Conservation (phyloP, 352 stramenopile genomes). For the Paralagenidium karlingii region DNA sequence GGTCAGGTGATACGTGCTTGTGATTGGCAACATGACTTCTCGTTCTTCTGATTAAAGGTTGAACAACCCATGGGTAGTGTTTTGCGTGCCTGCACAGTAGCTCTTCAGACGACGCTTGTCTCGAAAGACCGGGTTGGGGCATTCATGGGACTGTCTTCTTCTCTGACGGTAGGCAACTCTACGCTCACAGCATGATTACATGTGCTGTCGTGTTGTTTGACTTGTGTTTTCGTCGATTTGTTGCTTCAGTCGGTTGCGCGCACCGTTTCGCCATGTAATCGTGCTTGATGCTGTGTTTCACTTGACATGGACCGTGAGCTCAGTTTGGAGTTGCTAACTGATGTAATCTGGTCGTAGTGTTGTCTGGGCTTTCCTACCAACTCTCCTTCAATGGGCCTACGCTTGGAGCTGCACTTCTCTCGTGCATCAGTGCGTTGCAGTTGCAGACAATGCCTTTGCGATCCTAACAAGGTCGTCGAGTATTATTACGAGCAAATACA, state of each 20-base stretch:
- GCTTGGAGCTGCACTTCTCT: conserved; percentile 49
- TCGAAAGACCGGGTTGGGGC: conserved; percentile 49
- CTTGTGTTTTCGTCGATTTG: conserved; percentile 1
- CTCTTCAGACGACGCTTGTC: conserved; percentile 57
- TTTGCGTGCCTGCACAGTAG: conserved; percentile 65
- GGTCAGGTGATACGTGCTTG: conserved; percentile 25
- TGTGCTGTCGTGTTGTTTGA: not conserved
- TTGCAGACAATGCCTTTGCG: too few relatives aligned
- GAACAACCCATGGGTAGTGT: conserved; percentile 17
- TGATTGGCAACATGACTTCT: not conserved
- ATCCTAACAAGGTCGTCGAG: too few relatives aligned
- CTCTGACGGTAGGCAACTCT: conserved; percentile 35
- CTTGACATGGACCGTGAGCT: not conserved
- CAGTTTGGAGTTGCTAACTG: not conserved
- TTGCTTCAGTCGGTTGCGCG: conserved; percentile 46
- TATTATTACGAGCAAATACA: too few relatives aligned
- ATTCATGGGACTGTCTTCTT: conserved; percentile 73
- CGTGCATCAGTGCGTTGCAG: conserved; percentile 36
- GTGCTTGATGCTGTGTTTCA: conserved; percentile 1
- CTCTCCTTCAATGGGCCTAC: conserved; percentile 54
- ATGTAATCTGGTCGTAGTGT: conserved; percentile 18
- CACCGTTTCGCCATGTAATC: conserved; percentile 61
- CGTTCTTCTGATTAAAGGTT: conserved; percentile 7
- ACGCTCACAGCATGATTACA: not conserved
- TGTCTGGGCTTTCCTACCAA: conserved; percentile 70